phyloP scores from a whole-genome alignment of 2,329 filamentous ascomycete genomes.

The Sporothrix inflata region DNA sequence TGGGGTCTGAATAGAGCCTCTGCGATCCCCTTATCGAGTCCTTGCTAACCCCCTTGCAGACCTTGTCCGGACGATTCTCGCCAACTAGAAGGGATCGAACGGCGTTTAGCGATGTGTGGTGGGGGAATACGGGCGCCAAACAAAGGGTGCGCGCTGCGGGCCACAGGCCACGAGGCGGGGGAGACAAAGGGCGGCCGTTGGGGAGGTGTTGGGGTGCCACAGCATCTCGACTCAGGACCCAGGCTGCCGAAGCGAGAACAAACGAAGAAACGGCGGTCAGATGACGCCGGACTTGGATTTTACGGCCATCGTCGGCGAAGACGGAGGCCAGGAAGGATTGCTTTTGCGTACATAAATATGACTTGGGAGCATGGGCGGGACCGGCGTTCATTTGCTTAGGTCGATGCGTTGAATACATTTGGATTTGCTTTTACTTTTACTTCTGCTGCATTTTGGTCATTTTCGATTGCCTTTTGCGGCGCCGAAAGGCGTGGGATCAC shows the following conservation, averaged over 20 bases:
- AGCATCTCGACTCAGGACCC: background rate
- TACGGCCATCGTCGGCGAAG: background rate
- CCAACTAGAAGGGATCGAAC: constrained; percentile 60
- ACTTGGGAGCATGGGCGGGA: constrained; percentile 28
- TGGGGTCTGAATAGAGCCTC: constrained; percentile 3
- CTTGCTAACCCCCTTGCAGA: constrained; percentile 52
- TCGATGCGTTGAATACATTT: constrained; percentile 30
- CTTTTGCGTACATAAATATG: constrained; percentile 24
- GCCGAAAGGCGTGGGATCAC: background rate
- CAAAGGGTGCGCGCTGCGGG: background rate
- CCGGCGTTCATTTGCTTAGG: constrained; percentile 32
- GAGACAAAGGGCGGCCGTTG: background rate
- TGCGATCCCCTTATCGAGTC: background rate
- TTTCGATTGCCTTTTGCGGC: background rate
- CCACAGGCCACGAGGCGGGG: background rate
- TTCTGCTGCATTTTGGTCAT: background rate
- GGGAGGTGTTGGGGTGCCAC: background rate
- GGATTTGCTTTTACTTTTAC: background rate
- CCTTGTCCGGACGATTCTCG: constrained; percentile 82
- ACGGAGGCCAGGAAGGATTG: background rate
- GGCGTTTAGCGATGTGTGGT: background rate
- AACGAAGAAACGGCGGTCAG: background rate
- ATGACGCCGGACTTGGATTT: constrained; percentile 19
- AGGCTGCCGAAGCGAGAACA: background rate
- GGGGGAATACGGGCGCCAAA: background rate